Base-by-base conservation (phyloP, 1,139 yeast species). In the Yamadazyma epiphylla region DNA sequence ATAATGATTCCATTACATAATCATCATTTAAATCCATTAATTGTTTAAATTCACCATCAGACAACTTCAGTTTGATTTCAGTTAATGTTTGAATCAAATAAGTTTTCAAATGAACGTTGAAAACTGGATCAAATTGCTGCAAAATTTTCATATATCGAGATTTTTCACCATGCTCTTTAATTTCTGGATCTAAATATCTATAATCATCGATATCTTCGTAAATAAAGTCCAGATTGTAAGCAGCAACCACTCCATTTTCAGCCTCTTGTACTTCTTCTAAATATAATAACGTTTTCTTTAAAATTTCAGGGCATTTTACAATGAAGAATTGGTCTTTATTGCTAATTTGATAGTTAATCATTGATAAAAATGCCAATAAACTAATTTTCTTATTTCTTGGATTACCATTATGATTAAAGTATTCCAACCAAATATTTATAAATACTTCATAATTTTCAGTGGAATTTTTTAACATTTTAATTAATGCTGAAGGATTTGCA, bases 231-330 rank as follows among this genome's bases (percentile, higher is more conserved):
- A 69, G 68, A 39, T 75, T 77, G 46, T 82, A 83, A n/a, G 67
- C 73, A 29, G 69, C 76, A 43, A 86, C 77, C 30, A 70, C 75
- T 0, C 89, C 89, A 11, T 62, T 60, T 10, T 47, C 56, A 5
- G 64, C 55, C 43, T 85, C 94, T 34, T 80, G 77, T 9, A 82
- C 67, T 48, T 87, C 95, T 45, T 87, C 96, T 31, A 84, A 52
- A 38, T 83, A 66, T 33, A 71, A 71, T 8, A 82, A 68, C 57
- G 82, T 64, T 20, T 76, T 57, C 15, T 77, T 67, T 5, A 80
- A 53, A 13, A 80, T 58, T 4, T 66, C 55, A 39, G 58, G 36
- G 49, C 47, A 45, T 7, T 43, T 13, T 13, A 30, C 30, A 22
- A 48, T 43, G 56, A 69, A 38, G 54, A 63, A 31, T 49, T 48